Evolutionary conservation across 305 asterid species (phyloP).

Genomic region (Rubia peregrina): DNA sequence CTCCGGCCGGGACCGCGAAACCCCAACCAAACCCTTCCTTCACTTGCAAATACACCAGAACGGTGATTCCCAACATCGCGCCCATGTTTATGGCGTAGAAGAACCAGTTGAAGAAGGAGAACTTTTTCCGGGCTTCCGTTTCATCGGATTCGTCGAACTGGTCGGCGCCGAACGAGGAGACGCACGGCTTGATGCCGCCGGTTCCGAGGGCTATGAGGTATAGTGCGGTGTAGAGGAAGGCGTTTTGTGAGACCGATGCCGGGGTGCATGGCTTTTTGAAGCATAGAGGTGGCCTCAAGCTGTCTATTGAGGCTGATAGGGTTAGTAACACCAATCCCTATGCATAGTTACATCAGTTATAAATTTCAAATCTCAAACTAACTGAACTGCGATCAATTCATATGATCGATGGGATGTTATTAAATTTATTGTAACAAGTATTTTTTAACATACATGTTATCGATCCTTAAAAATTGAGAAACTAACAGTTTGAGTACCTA

Average conservation of each 20-base stretch:
- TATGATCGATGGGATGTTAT: no score
- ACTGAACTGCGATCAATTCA: no score
- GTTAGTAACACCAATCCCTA: constrained; percentile 75
- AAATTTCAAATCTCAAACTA: no score
- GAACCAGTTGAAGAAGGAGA: constrained; percentile 78
- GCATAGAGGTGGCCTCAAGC: constrained; percentile 53
- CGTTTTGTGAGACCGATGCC: constrained; percentile 40
- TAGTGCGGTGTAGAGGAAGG: constrained; percentile 46
- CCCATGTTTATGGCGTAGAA: constrained; percentile 82
- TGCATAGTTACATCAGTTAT: no score
- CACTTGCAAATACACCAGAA: constrained; percentile 50
- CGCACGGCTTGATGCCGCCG: constrained; percentile 83
- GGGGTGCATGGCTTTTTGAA: constrained; percentile 42
- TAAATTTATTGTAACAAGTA: no score
- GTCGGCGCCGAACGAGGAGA: constrained; percentile 73
- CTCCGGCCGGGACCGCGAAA: constrained; percentile 46
- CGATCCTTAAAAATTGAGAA: no score
- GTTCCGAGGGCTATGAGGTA: constrained; percentile 71
- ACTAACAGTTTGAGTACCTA: no score
- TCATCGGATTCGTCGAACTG: constrained; percentile 55
- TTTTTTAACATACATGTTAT: no score
- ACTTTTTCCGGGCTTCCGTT: constrained; percentile 49
- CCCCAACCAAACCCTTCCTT: constrained; percentile 69
- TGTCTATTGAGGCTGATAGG: constrained; percentile 55
- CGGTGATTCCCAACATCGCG: constrained; percentile 62